These are phyloP conservation scores for Hanseniaspora vineae DNA, from an alignment of 805 yeast species.

Conservation along the genomic window DNA sequence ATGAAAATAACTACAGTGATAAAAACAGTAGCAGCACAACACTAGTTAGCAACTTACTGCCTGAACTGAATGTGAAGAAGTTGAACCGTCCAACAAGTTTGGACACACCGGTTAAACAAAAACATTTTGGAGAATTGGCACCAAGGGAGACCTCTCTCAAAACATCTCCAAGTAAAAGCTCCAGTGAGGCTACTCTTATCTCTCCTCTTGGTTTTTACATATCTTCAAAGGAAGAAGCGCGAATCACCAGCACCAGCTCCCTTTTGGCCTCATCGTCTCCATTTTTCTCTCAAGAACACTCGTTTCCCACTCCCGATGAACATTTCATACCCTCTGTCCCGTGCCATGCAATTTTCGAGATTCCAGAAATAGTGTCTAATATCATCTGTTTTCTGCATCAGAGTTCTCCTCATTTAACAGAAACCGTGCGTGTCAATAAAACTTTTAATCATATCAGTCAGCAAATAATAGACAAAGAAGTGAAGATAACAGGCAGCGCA, in stretches of 20 bases:
- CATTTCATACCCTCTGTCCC: too few relatives aligned
- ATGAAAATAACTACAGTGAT: neutral
- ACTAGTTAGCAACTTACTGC: neutral
- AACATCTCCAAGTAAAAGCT: neutral
- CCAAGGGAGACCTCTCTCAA: neutral
- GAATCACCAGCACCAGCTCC: neutral
- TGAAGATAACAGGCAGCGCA: neutral
- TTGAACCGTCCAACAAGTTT: neutral
- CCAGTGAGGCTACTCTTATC: neutral
- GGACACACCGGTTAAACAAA: neutral
- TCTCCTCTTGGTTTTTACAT: neutral
- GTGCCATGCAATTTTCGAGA: constrained; percentile 39
- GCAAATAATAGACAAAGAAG: neutral
- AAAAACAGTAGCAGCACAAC: neutral
- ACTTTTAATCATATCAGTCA: neutral
- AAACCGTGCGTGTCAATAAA: neutral
- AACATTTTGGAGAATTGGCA: neutral
- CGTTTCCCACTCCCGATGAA: too few relatives aligned
- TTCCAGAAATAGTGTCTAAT: constrained; percentile 58
- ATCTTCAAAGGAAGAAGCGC: neutral
- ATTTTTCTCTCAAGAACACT: neutral
- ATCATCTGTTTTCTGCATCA: neutral
- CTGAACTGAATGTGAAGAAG: neutral
- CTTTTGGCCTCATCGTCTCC: neutral
- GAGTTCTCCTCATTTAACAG: neutral